phyloP scores from a whole-genome alignment of 805 yeast species.

The Candida hungchunana region DNA sequence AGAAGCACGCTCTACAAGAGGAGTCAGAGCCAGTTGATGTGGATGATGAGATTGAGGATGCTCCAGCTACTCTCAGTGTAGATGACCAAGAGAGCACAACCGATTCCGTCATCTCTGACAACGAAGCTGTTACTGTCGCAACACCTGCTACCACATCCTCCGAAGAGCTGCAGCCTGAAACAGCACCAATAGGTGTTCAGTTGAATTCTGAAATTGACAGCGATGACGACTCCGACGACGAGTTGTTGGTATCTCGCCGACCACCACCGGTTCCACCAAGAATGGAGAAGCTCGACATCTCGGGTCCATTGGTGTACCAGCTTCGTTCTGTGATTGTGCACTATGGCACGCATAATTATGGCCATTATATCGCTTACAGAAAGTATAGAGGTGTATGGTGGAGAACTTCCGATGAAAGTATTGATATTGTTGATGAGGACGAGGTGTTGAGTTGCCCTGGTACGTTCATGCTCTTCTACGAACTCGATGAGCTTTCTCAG shows the following conservation, averaged over 20 bases:
- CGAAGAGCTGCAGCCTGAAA: too few species aligned
- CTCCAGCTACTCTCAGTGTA: not conserved
- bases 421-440: constrained; percentile 70
- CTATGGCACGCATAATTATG: constrained; percentile 94
- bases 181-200: too few species aligned
- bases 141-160: not conserved
- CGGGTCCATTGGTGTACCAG: constrained; percentile 54
- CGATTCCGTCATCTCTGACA: not conserved
- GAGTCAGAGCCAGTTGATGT: constrained; percentile 9
- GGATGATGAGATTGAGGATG: constrained; percentile 8
- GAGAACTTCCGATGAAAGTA: constrained; percentile 90
- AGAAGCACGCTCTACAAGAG: constrained; percentile 30
- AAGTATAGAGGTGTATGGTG: constrained; percentile 86
- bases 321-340: constrained; percentile 87
- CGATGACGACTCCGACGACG: constrained; percentile 8
- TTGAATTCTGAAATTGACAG: constrained; percentile 7
- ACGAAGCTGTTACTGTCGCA: not conserved
- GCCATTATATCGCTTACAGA: constrained; percentile 92
- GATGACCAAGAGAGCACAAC: not conserved
- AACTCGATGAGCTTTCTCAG: constrained; percentile 40
- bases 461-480: constrained; percentile 90
- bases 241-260: constrained; percentile 1
- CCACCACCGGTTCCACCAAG: constrained; percentile 11
- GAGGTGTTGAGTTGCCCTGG: constrained; percentile 84
- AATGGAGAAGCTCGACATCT: constrained; percentile 14